A percentile compares a stretch with the other conserved stretches of the same genome.
Evolutionary conservation across 352 stramenopile species (phyloP).

Genomic region (Thraustotheca clavata): DNA sequence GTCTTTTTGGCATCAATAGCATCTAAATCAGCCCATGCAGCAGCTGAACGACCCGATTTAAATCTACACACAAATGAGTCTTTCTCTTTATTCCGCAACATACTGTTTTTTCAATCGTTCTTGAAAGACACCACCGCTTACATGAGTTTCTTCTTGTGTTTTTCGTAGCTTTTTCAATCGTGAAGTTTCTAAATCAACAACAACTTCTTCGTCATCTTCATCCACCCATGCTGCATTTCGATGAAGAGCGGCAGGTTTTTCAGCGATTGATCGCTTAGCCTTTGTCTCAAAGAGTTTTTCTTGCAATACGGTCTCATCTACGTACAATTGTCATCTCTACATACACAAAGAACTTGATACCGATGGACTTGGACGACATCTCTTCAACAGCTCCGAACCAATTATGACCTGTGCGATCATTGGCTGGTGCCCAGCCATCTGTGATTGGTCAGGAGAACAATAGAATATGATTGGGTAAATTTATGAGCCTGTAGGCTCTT

Average conservation of each 20-base stretch:
- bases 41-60: slow-evolving; percentile 39
- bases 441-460: too few species aligned
- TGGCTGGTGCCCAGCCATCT: too few species aligned
- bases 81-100: slow-evolving; percentile 2
- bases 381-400: slow-evolving; percentile 15
- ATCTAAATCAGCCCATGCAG: slow-evolving; percentile 65
- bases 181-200: slow-evolving; percentile 62
- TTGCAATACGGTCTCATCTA: slow-evolving; percentile 2
- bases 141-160: slow-evolving; percentile 51
- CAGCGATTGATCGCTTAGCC: background rate
- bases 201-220: slow-evolving; percentile 70
- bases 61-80: slow-evolving; percentile 16
- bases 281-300: slow-evolving; percentile 9
- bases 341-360: background rate
- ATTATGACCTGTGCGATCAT: slow-evolving; percentile 4
- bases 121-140: slow-evolving; percentile 68
- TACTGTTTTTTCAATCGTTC: slow-evolving; percentile 76
- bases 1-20: slow-evolving; percentile 35
- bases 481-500: too few species aligned
- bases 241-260: background rate
- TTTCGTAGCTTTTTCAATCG: slow-evolving; percentile 80
- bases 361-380: slow-evolving; percentile 7
- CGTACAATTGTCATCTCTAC: background rate
- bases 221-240: slow-evolving; percentile 72
- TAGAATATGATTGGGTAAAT: too few species aligned